These are phyloP conservation scores for Chiua virens DNA, from an alignment of 768 basidiomycete genomes.

Conservation along the genomic window DNA sequence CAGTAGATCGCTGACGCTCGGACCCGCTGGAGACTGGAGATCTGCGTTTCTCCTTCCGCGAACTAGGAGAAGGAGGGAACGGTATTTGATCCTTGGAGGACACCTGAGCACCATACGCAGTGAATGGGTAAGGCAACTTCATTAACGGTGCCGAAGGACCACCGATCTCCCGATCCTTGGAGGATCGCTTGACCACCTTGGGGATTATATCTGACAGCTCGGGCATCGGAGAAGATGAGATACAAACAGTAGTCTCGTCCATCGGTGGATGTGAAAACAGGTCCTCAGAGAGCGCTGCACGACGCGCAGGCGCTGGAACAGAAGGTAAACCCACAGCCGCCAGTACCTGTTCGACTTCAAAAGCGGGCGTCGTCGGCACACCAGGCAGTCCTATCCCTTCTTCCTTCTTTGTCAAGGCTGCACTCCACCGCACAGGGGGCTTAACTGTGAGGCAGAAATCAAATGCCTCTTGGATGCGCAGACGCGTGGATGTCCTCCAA, in stretches of 20 bases:
- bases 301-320: conserved; percentile 51
- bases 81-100: conserved; percentile 67
- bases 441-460: conserved; percentile 70
- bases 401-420: conserved; percentile 33
- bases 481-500: conserved; percentile 72
- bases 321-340: conserved; percentile 54
- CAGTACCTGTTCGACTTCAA: conserved; percentile 57
- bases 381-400: conserved; percentile 25
- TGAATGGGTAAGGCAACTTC: conserved; percentile 71
- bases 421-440: conserved; percentile 35
- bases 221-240: conserved; percentile 19
- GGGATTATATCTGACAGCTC: conserved; percentile 44
- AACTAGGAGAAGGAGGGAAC: conserved; percentile 67
- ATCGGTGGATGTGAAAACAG: conserved; percentile 57
- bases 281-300: conserved; percentile 61
- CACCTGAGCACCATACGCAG: conserved; percentile 56
- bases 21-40: conserved; percentile 27
- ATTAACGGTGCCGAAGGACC: conserved; percentile 45
- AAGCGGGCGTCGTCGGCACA: conserved; percentile 33
- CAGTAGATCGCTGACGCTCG: conserved; percentile 32
- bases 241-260: conserved; percentile 21
- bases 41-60: conserved; percentile 38
- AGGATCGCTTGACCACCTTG: conserved; percentile 44
- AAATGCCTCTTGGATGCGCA: conserved; percentile 74
- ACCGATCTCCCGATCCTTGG: conserved; percentile 45